Base-by-base conservation (phyloP, 805 yeast species). In the Metschnikowia sp. region DNA sequence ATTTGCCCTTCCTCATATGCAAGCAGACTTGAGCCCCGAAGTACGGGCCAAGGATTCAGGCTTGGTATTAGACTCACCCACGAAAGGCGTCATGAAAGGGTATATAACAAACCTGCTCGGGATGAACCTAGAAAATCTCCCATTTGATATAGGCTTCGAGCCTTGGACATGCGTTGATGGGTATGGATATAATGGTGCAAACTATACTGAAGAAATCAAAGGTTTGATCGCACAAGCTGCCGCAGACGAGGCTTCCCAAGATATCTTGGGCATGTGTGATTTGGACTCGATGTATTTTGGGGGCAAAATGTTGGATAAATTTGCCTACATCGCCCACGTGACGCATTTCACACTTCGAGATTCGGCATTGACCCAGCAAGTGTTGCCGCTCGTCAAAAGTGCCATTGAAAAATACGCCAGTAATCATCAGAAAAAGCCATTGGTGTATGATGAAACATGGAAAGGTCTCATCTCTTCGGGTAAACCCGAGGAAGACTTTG, bases 221-320 rank as follows among this genome's bases (percentile, higher is more conserved):
- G 54, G 62, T 2, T 48, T 66, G 30, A 77, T 86, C 32, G 63
- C 68, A 10, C 32, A 40, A 3, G 55, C 61, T 18, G 78, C 78
- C 1, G 85, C 87, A 2, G 50, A 63, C 5, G 94, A 86, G 55
- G 63, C 78, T 9, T 58, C 73, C 29, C 79, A 72, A 44, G 87
- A 84, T 51, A 75, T 85, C 32, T 66, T 68, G 4, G 76, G 74
- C 13, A 78, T 76, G 64, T 76, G 85, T n/a, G 70, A 85, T 57
- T 70, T 84, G 10, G 88, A 88, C 52, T 88, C 97, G 0, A 91
- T 91, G 87, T 92, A 92, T 67, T 82, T 88, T 18, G 78, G 96
- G 2, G 99, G 98, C 10, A 92, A 94, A 63, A 76, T 82, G 28
- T 70, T 91, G 42, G 96, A 90, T 55, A 94, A 91, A 68, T 94